These are phyloP conservation scores for Phytophthora quininea DNA, from an alignment of 352 stramenopile species.

Conservation along the genomic window DNA sequence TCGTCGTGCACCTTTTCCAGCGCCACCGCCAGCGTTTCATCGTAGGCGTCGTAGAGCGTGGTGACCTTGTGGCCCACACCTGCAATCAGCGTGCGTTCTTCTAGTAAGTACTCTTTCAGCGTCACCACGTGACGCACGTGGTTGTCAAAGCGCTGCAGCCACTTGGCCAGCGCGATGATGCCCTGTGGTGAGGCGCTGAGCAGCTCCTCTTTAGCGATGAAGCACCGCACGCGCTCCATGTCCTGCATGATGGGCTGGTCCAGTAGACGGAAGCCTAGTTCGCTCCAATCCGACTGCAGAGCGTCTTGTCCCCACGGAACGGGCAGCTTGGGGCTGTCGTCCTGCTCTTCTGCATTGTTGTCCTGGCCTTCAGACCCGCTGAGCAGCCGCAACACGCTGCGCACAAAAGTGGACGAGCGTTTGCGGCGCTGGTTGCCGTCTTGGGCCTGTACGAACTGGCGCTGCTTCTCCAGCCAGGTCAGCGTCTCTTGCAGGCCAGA, in stretches of 20 bases:
- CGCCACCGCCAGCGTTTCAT: conserved; percentile 48
- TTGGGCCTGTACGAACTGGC: conserved; percentile 36
- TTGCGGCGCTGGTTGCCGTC: conserved; percentile 45
- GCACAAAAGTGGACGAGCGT: conserved; percentile 66
- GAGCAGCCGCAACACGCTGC: conserved; percentile 63
- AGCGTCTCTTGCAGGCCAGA: conserved; percentile 67
- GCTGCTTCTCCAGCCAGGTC: conserved; percentile 71
- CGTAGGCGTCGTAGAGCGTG: conserved; percentile 67
- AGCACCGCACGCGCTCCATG: conserved; percentile 51
- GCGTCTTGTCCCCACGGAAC: conserved; percentile 54
- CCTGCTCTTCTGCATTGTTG: conserved; percentile 18
- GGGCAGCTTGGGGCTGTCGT: conserved; percentile 33
- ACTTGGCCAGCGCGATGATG: conserved; percentile 63
- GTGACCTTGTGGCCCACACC: conserved; percentile 65
- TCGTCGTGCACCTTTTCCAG: conserved; percentile 63
- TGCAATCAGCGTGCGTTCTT: conserved; percentile 62
- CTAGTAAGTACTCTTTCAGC: conserved; percentile 72
- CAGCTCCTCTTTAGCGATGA: conserved; percentile 59
- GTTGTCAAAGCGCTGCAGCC: conserved; percentile 67
- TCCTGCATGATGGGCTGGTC: conserved; percentile 69
- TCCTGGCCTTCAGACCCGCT: conserved; percentile 28
- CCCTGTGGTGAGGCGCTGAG: conserved; percentile 53
- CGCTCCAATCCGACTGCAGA: conserved; percentile 52
- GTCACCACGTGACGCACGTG: conserved; percentile 61
- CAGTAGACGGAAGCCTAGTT: conserved; percentile 57